phyloP scores from a whole-genome alignment of 1,284 basidiomycete genomes.

The Puccinia horiana region DNA sequence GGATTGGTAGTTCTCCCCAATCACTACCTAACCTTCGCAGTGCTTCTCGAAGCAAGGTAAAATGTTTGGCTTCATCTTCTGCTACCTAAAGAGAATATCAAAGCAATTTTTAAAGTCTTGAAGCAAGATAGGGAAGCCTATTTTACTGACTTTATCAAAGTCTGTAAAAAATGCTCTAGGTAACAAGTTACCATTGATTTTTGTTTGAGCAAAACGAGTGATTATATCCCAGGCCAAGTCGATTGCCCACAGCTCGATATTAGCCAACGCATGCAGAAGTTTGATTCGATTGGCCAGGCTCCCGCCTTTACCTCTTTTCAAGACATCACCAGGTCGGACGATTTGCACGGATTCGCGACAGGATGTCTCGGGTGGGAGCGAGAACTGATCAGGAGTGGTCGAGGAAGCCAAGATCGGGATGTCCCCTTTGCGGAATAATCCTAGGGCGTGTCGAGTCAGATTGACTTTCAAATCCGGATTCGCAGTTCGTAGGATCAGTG shows the following conservation, averaged over 20 bases:
- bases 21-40: slow-evolving; percentile 56
- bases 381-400: slow-evolving; percentile 51
- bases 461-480: slow-evolving; percentile 56
- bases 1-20: slow-evolving; percentile 58
- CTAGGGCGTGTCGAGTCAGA: slow-evolving; percentile 56
- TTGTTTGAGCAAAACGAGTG: slow-evolving; percentile 16
- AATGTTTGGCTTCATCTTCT: slow-evolving; percentile 57
- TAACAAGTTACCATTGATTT: slow-evolving; percentile 7
- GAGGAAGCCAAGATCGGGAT: slow-evolving; percentile 50
- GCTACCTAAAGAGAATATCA: slow-evolving; percentile 32
- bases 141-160: slow-evolving; percentile 38
- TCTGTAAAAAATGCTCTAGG: slow-evolving; percentile 44
- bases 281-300: slow-evolving; percentile 57
- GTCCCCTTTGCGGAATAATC: slow-evolving; percentile 55
- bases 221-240: slow-evolving; percentile 57
- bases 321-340: slow-evolving; percentile 55
- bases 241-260: slow-evolving; percentile 59
- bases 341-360: slow-evolving; percentile 53
- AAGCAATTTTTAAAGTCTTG: not conserved
- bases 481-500: slow-evolving; percentile 56
- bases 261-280: slow-evolving; percentile 58
- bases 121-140: not conserved
- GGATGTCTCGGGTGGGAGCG: slow-evolving; percentile 55
- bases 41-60: slow-evolving; percentile 55
- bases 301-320: slow-evolving; percentile 56